A percentile compares a stretch with the other conserved stretches of the same genome.
Conservation (phyloP, 352 stramenopile species). For the Plasmopara halstedii region DNA sequence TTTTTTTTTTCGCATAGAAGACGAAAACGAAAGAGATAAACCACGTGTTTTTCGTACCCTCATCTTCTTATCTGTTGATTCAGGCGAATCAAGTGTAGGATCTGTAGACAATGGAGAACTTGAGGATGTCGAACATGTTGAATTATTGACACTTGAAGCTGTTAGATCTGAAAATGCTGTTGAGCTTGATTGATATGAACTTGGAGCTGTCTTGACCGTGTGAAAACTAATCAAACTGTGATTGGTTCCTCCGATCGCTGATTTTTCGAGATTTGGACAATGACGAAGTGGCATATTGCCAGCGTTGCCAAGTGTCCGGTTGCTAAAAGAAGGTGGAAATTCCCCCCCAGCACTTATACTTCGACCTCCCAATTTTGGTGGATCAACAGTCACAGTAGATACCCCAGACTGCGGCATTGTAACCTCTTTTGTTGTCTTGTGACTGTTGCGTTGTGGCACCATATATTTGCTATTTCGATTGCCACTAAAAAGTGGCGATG, state of each 20-base stretch:
- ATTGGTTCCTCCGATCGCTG: slow-evolving; percentile 1
- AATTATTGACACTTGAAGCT: not conserved
- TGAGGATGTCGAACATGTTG: not conserved
- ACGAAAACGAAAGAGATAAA: slow-evolving; percentile 38
- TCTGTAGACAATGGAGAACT: not conserved
- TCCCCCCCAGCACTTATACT: slow-evolving; percentile 23
- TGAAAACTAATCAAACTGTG: slow-evolving; percentile 17
- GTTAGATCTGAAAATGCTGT: slow-evolving; percentile 12
- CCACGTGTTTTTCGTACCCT: slow-evolving; percentile 31
- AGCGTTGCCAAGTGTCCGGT: slow-evolving; percentile 17
- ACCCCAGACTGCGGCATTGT: slow-evolving; percentile 9
- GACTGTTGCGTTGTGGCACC: slow-evolving; percentile 5
- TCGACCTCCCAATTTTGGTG: slow-evolving; percentile 20
- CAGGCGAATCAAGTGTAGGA: slow-evolving; percentile 11
- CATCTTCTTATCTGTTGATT: slow-evolving; percentile 12
- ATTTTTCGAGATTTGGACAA: not conserved
- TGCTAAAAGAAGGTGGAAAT: slow-evolving; percentile 11
- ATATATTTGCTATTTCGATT: slow-evolving; percentile 4
- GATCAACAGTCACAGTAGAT: slow-evolving; percentile 22
- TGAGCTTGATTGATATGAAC: slow-evolving; percentile 17
- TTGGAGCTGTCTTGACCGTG: slow-evolving; percentile 11
- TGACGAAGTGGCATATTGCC: slow-evolving; percentile 15
- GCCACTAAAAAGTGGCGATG: slow-evolving; percentile 17
- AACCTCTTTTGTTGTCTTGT: slow-evolving; percentile 7
- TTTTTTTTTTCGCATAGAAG: slow-evolving; percentile 28